These are phyloP conservation scores for Microdochium trichocladiopsis DNA, from an alignment of 2,329 filamentous ascomycete genomes.

Conservation along the genomic window DNA sequence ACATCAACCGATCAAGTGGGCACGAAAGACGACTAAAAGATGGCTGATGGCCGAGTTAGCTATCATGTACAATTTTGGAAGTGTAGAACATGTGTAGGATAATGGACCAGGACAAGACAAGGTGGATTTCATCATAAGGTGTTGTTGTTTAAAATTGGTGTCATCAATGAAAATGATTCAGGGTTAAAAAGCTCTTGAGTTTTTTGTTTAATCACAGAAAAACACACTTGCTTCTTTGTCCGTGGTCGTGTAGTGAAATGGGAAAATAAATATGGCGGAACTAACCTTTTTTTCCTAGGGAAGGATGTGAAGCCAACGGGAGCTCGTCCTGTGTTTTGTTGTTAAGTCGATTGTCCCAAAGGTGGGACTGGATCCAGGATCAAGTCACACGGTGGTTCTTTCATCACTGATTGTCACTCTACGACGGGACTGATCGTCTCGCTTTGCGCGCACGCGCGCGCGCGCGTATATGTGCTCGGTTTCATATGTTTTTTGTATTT, in stretches of 20 bases:
- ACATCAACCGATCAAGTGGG: too few relatives aligned
- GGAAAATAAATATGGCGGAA: too few relatives aligned
- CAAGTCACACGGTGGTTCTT: too few relatives aligned
- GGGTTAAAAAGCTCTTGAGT: conserved; percentile 65
- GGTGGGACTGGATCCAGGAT: too few relatives aligned
- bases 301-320: too few relatives aligned
- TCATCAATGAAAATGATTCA: conserved; percentile 49
- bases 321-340: too few relatives aligned
- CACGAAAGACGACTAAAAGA: not conserved
- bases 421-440: too few relatives aligned
- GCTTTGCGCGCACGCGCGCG: too few relatives aligned
- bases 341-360: too few relatives aligned
- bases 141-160: conserved; percentile 43
- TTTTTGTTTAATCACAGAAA: conserved; percentile 46
- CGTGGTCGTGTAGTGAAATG: conserved; percentile 1
- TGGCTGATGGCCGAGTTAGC: not conserved
- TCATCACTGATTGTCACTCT: too few relatives aligned
- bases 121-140: conserved; percentile 45
- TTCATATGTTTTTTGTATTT: conserved; percentile 1
- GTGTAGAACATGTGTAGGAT: conserved; percentile 8
- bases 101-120: conserved; percentile 11
- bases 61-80: not conserved
- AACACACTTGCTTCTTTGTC: conserved; percentile 22
- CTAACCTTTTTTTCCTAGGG: too few relatives aligned
- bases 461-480: not conserved